Base-by-base conservation (phyloP, 176 grass and related monocot species). In the Phoenix dactylifera region DNA sequence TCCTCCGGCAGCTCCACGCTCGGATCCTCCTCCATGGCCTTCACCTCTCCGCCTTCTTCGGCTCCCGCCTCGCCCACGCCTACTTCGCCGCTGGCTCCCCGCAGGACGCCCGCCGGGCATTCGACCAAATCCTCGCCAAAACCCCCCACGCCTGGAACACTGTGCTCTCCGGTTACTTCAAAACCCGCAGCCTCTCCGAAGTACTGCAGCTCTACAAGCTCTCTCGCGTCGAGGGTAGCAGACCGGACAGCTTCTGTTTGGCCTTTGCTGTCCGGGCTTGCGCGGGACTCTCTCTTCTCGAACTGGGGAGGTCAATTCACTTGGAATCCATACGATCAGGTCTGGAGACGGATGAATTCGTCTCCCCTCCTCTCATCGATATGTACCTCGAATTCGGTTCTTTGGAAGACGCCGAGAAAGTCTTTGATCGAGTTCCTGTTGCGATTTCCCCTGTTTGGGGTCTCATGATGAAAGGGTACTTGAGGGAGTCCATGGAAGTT, bases 381-480 rank as follows among this genome's bases (percentile, higher is more conserved):
- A 51, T 71, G 68, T 71, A 71, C 28, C 3, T 60, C 0, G 39
- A 50, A 51, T 51, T 60, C 16, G 56, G 57, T 5, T 35, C 17
- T 51, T 16, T 71, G 57, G 56, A 64, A 18, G 71, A 73, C 49
- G 71, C 51, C 4, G 71, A 63, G 60, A 64, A 24, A 19, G 51
- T 64, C 18, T 55, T 73, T 25, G 7, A 55, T 20, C 19, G 60
- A 20, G 29, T 48, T 44, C 28, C 17, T 56, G 25, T 17, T 4
- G 18, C 4, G 25, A 55, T 26, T 24, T 24, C 71, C 19, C 19
- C 4, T 3, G 26, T 22, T 56, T 63, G 71, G 71, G 59, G 59
- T 52, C 59, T 73, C 3, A 48, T 73, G 71, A 73, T 63, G 71
- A 73, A 63, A 64, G 28, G 60, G 26, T 63, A 73, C 32, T 20